Conservation (phyloP, 2,329 filamentous ascomycete genomes). For the Colletotrichum acutatum region DNA sequence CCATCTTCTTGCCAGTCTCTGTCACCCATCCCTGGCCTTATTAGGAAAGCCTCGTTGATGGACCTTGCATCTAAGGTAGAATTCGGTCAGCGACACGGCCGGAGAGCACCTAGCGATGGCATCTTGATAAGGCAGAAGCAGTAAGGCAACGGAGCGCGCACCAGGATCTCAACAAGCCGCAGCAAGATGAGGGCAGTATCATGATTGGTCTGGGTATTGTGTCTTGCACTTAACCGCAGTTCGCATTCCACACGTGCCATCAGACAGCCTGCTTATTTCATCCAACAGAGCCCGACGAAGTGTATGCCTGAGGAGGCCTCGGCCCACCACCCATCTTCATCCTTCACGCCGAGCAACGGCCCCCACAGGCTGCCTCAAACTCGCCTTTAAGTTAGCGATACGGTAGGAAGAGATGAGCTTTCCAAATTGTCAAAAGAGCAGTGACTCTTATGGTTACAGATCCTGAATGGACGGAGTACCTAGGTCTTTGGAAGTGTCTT, state of each 20-base stretch:
- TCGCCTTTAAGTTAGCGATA: neutral
- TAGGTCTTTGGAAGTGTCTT: too few species aligned
- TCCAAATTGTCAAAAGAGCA: too few species aligned
- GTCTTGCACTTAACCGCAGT: neutral
- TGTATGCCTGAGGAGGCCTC: too few species aligned
- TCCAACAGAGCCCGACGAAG: neutral
- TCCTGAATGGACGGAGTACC: neutral
- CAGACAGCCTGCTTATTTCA: neutral
- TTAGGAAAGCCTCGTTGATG: neutral
- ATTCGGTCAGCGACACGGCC: neutral
- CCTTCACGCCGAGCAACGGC: neutral
- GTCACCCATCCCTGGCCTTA: neutral
- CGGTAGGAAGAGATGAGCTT: neutral
- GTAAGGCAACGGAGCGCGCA: conserved; percentile 1
- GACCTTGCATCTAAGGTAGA: neutral
- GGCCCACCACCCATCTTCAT: neutral
- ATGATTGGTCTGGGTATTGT: neutral
- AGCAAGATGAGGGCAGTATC: neutral
- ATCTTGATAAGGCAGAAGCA: conserved; percentile 9
- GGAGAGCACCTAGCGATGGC: neutral
- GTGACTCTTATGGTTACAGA: too few species aligned
- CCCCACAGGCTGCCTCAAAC: neutral
- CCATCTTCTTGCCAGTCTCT: neutral
- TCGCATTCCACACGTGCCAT: neutral
- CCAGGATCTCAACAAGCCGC: neutral